A percentile compares a stretch with the other conserved stretches of the same genome.
Conservation (phyloP, 306 rosid genomes). For the Mucuna pruriens region DNA sequence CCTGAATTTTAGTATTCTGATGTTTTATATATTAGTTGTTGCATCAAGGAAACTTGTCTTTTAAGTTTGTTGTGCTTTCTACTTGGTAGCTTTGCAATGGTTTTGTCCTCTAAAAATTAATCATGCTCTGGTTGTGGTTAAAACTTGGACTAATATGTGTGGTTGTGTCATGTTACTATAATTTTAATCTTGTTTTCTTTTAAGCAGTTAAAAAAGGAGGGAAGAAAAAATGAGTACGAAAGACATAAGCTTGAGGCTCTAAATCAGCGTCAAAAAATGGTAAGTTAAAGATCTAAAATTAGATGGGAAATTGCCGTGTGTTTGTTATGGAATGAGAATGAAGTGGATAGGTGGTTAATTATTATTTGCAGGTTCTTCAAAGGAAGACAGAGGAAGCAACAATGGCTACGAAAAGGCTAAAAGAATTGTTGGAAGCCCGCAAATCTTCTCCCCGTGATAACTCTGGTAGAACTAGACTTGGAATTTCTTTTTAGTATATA, state of each 20-base stretch:
- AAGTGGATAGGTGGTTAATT: not conserved
- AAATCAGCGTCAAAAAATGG: conserved; percentile 82
- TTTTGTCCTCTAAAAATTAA: conserved; percentile 8
- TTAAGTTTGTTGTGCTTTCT: not conserved
- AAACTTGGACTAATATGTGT: conserved; percentile 10
- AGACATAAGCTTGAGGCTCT: conserved; percentile 83
- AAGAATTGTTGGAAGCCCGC: conserved; percentile 75
- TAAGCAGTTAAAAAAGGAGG: conserved; percentile 80
- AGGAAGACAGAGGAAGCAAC: conserved; percentile 92
- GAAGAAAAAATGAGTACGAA: conserved; percentile 81
- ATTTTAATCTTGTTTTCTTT: conserved; percentile 33
- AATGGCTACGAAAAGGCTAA: conserved; percentile 72
- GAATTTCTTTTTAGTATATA: not conserved
- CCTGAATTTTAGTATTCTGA: not conserved
- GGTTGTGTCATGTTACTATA: conserved; percentile 3
- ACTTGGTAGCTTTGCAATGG: conserved; percentile 7
- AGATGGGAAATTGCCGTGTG: not conserved
- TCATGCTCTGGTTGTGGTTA: not conserved
- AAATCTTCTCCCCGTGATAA: conserved; percentile 67
- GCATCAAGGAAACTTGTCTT: not conserved
- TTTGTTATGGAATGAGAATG: conserved; percentile 20
- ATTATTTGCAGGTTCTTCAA: conserved; percentile 71
- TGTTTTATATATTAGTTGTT: conserved; percentile 2
- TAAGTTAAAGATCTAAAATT: conserved; percentile 37
- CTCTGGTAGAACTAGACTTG: conserved; percentile 52